Conservation (phyloP, 139 green algal genomes). For the Ettlia oleoabundans region DNA sequence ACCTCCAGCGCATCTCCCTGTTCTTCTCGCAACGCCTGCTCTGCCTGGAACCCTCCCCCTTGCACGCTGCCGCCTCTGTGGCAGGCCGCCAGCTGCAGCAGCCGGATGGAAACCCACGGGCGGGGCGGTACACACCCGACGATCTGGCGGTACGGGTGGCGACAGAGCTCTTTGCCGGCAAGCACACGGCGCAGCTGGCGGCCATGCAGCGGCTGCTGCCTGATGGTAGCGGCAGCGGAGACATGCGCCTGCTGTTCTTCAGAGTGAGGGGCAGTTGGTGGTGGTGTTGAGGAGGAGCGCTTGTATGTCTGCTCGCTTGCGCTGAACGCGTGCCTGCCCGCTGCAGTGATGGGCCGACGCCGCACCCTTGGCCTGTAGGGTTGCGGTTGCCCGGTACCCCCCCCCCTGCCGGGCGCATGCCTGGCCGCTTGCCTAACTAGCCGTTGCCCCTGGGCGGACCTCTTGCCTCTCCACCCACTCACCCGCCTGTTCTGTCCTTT, state of each 20-base stretch:
- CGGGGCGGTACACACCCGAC: neutral
- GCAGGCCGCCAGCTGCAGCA: neutral
- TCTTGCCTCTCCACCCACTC: neutral
- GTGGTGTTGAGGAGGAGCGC: neutral
- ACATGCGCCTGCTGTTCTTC: slow-evolving; percentile 42
- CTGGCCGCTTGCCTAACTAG: neutral
- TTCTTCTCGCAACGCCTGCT: slow-evolving; percentile 22
- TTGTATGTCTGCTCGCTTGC: neutral
- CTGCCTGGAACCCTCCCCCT: slow-evolving; percentile 16
- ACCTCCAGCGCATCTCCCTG: slow-evolving; percentile 31
- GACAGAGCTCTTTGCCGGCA: slow-evolving; percentile 11
- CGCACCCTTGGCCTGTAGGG: no score
- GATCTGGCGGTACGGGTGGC: slow-evolving; percentile 3
- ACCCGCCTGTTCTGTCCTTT: neutral
- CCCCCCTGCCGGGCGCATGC: no score
- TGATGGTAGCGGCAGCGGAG: neutral
- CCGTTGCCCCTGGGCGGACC: neutral
- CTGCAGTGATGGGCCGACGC: no score
- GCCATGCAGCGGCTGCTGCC: slow-evolving; percentile 32
- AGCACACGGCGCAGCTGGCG: slow-evolving; percentile 24
- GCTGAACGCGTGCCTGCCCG: neutral
- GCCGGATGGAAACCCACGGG: neutral
- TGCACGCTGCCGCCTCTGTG: neutral
- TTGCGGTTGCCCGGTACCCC: no score
- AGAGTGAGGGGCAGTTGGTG: slow-evolving; percentile 5